Conservation (phyloP, 2,329 filamentous ascomycete genomes). For the Venturia nashicola region DNA sequence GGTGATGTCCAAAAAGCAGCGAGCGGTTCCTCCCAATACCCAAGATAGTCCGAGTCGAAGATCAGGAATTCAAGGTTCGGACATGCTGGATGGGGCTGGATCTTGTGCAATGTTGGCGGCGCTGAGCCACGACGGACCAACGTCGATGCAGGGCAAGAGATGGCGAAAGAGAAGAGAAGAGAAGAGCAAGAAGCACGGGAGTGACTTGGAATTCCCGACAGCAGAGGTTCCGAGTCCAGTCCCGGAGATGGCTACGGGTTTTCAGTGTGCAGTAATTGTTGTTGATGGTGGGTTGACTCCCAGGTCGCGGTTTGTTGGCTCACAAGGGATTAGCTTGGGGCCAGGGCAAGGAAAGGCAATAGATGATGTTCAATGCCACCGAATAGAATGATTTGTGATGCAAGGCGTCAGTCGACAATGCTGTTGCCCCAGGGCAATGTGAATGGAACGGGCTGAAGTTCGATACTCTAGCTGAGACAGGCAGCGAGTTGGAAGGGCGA, state of each 20-base stretch:
- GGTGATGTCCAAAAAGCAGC: neutral
- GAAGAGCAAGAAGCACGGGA: neutral
- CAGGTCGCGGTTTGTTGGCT: neutral
- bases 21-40: neutral
- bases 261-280: neutral
- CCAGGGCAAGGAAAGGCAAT: conserved; percentile 1
- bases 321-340: neutral
- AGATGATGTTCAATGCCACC: neutral
- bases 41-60: neutral
- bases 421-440: neutral
- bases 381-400: neutral
- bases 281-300: neutral
- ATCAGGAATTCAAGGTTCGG: conserved; percentile 1
- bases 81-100: conserved; percentile 5
- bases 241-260: neutral
- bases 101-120: conserved; percentile 4
- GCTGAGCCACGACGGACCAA: conserved; percentile 2
- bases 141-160: neutral
- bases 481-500: neutral
- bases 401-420: neutral
- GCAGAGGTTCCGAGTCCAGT: neutral
- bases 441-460: neutral
- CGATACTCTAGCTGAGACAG: conserved; percentile 5
- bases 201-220: neutral
- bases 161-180: neutral